Base-by-base conservation (phyloP, 2,329 filamentous ascomycete species). In the Sclerotiophoma versabilis region DNA sequence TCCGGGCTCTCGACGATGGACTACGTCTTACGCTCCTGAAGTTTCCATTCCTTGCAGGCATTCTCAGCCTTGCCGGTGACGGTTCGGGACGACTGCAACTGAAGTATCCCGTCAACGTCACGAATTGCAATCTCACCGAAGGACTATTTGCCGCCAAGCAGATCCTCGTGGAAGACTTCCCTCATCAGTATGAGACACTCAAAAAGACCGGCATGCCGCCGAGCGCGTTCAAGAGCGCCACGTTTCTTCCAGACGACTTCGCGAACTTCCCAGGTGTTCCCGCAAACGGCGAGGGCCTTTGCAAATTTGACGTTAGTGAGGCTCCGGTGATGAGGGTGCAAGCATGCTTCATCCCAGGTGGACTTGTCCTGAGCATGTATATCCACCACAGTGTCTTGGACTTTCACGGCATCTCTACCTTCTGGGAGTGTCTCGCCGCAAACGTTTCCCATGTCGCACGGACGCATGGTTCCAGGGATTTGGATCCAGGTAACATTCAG, bases 291-390 rank as follows among this genome's bases (percentile, higher is more conserved):
- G 70, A 74, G 33, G 71, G 71, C 5, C 59, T 68, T 14, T 61
- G 70, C 10, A 54, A 67, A 34, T 72, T 71, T 22, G 43, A 56
- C 2, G 47, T 59, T 11, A 64, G 59, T 46, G 55, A 66, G 17
- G 66, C 64, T 14, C 72, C 72, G 2, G 71, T 57, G 3, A 66
- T 74, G 59, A 62, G 66, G 25, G 49, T 69, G 0, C 69, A 74
- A 41, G 71, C 70, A 1, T 69, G 63, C 58, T 75, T 75, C 54
- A 69, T 74, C 19, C 67, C 69, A 2, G 71, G 71, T 12, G 72
- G 72, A 1, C 66, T 75, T 9, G 64, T 72, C 2, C 44, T 75
- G n/a, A 72, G 68, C 49, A 67, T 66, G 27, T 74, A 73, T 50
- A 60, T 65, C 42, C 69, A 73, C 20, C 72, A 75, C 49, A 65